phyloP scores from a whole-genome alignment of 257 asterid species.

The Solanum corneliomulleri region DNA sequence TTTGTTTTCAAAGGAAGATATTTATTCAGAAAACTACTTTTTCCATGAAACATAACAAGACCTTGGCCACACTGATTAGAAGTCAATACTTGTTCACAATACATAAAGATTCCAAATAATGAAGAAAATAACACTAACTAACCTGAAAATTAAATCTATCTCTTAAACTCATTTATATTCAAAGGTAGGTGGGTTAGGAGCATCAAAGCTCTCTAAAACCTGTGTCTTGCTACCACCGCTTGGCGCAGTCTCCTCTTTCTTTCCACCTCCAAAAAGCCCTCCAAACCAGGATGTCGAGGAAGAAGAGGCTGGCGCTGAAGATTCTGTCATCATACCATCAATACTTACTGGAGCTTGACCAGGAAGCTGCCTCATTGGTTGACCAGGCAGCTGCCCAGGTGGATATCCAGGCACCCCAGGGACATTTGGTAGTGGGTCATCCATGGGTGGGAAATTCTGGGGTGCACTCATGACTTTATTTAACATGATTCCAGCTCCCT shows the following conservation, averaged over 20 bases:
- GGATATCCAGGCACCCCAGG: conserved; percentile 23
- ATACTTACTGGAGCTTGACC: conserved; percentile 44
- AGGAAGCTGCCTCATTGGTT: conserved; percentile 50
- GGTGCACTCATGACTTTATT: conserved; percentile 10
- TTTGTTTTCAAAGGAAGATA: not conserved
- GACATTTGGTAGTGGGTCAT: conserved; percentile 36
- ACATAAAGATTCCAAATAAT: not conserved
- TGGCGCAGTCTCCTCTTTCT: conserved; percentile 30
- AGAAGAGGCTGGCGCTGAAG: conserved; percentile 17
- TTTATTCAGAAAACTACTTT: not conserved
- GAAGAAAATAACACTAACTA: not conserved
- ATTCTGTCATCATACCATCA: conserved; percentile 23
- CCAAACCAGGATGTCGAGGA: conserved; percentile 65
- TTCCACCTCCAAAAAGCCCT: conserved; percentile 59
- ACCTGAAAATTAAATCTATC: not conserved
- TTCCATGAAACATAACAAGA: not conserved
- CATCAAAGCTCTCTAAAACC: conserved; percentile 91
- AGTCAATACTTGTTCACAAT: not conserved
- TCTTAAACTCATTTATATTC: conserved; percentile 52
- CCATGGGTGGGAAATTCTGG: conserved; percentile 48
- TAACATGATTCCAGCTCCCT: conserved; percentile 24
- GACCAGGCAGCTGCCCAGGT: conserved; percentile 49
- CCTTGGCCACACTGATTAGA: not conserved
- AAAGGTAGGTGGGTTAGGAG: conserved; percentile 82
- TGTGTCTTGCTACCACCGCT: conserved; percentile 63